A percentile compares a stretch with the other conserved stretches of the same genome.
phyloP scores from a whole-genome alignment of 169 alveolate species.

The Plasmodium berghei region DNA sequence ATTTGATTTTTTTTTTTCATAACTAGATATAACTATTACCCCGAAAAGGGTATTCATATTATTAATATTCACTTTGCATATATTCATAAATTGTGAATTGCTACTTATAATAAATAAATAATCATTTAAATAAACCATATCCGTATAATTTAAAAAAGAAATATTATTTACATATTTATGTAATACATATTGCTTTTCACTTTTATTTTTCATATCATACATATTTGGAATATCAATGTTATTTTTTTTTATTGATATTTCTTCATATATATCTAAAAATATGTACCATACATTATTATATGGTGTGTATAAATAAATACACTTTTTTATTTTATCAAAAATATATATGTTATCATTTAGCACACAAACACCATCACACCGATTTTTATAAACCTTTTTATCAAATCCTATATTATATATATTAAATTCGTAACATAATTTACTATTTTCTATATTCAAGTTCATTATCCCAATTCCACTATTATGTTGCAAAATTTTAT shows the following conservation, averaged over 20 bases:
- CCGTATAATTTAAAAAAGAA: conserved; percentile 73
- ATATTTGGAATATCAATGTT: background rate
- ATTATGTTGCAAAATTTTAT: background rate
- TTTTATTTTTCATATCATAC: conserved; percentile 4
- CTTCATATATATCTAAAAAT: conserved; percentile 73
- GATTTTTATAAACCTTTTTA: conserved; percentile 51
- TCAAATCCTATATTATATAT: conserved; percentile 53
- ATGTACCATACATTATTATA: conserved; percentile 76
- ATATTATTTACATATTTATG: conserved; percentile 43
- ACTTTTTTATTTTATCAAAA: conserved; percentile 74
- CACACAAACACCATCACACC: conserved; percentile 76
- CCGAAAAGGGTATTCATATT: conserved; percentile 68
- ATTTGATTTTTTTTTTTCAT: conserved; percentile 3
- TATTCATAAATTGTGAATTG: conserved; percentile 70
- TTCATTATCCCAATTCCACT: background rate
- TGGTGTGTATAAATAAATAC: conserved; percentile 73
- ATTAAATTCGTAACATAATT: conserved; percentile 27
- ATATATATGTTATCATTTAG: conserved; percentile 67
- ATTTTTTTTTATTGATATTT: conserved; percentile 38
- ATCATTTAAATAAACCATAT: conserved; percentile 40
- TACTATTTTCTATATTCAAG: background rate
- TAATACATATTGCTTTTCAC: background rate
- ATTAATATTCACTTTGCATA: conserved; percentile 50
- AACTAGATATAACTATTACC: conserved; percentile 22
- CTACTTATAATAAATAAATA: conserved; percentile 72